These are phyloP conservation scores for Dryas alaskensis DNA, from an alignment of 306 rosid species.

Conservation along the genomic window DNA sequence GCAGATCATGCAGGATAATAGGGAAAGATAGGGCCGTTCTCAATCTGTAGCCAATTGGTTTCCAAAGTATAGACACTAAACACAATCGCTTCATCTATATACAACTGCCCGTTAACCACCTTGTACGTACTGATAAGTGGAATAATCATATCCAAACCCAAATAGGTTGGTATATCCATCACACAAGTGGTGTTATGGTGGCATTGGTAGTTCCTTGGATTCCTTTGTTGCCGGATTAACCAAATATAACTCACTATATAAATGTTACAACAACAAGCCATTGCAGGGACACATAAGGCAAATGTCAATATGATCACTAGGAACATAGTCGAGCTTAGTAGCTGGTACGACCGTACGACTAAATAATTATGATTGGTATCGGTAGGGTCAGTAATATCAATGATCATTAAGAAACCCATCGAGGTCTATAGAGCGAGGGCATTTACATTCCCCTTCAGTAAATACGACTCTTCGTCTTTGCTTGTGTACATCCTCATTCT, in stretches of 20 bases:
- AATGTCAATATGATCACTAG: not conserved
- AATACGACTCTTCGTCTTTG: not conserved
- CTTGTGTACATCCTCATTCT: not conserved
- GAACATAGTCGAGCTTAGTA: not conserved
- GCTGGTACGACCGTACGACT: too few species aligned
- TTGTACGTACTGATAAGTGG: not conserved
- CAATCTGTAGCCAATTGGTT: not conserved
- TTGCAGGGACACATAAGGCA: not conserved
- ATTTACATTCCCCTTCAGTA: not conserved
- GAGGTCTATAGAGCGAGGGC: not conserved
- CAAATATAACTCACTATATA: not conserved
- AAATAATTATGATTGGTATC: too few species aligned
- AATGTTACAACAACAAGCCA: not conserved
- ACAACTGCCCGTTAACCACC: not conserved
- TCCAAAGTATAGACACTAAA: not conserved
- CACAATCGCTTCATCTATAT: not conserved
- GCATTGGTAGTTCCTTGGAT: not conserved
- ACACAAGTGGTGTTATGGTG: too few species aligned
- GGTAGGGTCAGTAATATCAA: not conserved
- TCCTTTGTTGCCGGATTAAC: not conserved
- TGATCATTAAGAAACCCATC: not conserved
- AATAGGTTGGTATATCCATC: not conserved
- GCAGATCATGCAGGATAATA: not conserved
- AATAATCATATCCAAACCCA: conserved; percentile 1
- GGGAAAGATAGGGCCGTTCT: too few species aligned